Evolutionary conservation across 768 basidiomycete genomes (phyloP), one percentile per base, ranked within the genome.

Genomic region (Amanita pallidorosea): DNA sequence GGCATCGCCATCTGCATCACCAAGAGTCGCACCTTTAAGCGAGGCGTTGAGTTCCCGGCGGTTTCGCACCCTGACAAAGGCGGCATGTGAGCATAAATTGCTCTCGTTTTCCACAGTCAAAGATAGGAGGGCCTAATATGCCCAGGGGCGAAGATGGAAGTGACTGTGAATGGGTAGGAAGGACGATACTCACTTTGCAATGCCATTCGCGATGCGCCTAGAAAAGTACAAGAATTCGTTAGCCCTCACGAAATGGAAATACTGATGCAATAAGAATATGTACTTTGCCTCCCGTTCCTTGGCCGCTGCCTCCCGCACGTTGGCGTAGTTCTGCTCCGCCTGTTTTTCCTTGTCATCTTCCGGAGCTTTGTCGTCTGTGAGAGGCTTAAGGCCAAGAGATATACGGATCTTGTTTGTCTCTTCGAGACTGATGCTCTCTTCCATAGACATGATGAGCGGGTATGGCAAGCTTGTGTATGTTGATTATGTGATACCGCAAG

Each of bases 321-420:
- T 81, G 4, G 79, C 70, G 72, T 85, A 98, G 67, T 98, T 98
- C 45, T 80, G 72, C 65, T 91, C 90, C 11, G 96, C 96, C 57
- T 83, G 67, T 60, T 85, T 80, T 51, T 96, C 93, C 56, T 78
- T 82, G 61, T 81, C 79, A 61, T 81, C 73, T n/a, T 74, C 76
- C 7, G 85, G 78, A 13, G 71, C 77, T 37, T 75, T 72, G 58
- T 91, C 88, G 58, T 92, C 93, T 15, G 84, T 86, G 51, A 98
- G 77, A 37, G 96, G 94, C 63, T 93, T 90, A 53, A 99, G 82
- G 56, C 96, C 96, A 35, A 96, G 77, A 4, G 85, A 86, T 53
- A 95, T 80, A 70, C 96, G 90, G 65, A 96, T 88, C 69, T 88
- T 93, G 76, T 94, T 94, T 34, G 92, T 94, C 73, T 94, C 91